Evolutionary conservation across 371 early-diverging fungal species (phyloP), one percentile per base, ranked within the genome.

Genomic region (Syncephalastrum sp.): DNA sequence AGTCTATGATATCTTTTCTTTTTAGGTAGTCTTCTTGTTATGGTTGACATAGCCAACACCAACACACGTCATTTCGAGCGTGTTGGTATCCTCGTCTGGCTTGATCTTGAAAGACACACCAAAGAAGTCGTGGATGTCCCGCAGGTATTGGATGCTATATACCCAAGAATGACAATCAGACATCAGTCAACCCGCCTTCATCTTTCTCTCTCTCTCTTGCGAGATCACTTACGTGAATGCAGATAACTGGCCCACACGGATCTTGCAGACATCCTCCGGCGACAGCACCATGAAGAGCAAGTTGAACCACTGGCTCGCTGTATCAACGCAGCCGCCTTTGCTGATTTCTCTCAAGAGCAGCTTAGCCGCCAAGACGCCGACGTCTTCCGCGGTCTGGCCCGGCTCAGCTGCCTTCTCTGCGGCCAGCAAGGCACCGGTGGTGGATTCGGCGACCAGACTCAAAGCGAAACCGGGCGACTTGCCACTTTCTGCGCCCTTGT

Each of bases 401-500:
- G 86, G 63, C n/a, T 83, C 82, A 13, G 90, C 90, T 12, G 86
- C 87, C 50, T 84, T 74, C 68, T 98, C 98, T 41, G 95, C 90
- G 4, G 92, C 88, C 50, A 92, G 67, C 44, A 94, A 72, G 3
- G 77, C 90, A 2, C 90, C 91, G 4, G 93, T 91, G 0, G 91
- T 94, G 4, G 92, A 85, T 72, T 97, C 97, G 5, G 96, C 97
- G 7, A 97, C 95, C 49, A 98, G 69, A 13, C 90, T 86, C 47
- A 95, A 71, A 0, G 91, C 95, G 67, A 94, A 98, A 10, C 97
- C 98, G 10, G 98, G 96, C 10, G 93, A 93, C 79, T 85, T 70
- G 29, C 99, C 99, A 46, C 94, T 87, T 57, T 98, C 97, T 17
- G 87, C 90, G 21, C 97, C 96, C 66, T 95, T 95, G 68, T 90